Conservation (phyloP, 2,329 filamentous ascomycete species). For the Coleophoma crateriformis region DNA sequence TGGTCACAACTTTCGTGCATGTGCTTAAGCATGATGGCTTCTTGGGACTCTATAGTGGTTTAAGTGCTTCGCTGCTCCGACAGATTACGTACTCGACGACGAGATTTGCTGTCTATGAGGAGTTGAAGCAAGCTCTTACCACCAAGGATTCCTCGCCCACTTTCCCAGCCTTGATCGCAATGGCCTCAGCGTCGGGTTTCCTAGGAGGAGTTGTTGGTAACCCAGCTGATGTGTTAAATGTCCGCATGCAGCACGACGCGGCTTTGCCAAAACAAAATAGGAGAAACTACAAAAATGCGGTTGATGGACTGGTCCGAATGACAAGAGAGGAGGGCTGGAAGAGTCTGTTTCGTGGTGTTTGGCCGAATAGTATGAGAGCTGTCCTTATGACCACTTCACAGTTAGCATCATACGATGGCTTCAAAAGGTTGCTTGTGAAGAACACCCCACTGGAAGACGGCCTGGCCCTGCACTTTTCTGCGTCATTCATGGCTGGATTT, state of each 20-base stretch:
- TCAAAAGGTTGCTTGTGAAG: constrained; percentile 65
- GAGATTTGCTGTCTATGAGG: constrained; percentile 94
- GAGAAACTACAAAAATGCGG: constrained; percentile 82
- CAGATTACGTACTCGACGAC: constrained; percentile 96
- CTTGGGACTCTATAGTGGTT: constrained; percentile 81
- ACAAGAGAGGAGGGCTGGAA: constrained; percentile 72
- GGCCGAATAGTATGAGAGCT: constrained; percentile 75
- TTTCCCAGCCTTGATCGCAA: constrained; percentile 71
- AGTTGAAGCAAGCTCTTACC: constrained; percentile 70
- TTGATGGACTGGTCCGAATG: constrained; percentile 85
- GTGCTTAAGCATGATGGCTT: constrained; percentile 71
- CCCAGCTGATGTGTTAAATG: constrained; percentile 92
- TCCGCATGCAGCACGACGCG: constrained; percentile 94
- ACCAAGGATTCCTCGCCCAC: constrained; percentile 50
- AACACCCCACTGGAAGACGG: constrained; percentile 62
- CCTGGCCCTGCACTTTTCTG: constrained; percentile 72
- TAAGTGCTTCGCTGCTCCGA: constrained; percentile 87
- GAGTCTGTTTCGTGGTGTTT: constrained; percentile 78
- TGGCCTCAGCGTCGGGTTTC: constrained; percentile 80
- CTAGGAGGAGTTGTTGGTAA: constrained; percentile 87
- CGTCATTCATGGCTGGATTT: constrained; percentile 73
- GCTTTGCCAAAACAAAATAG: constrained; percentile 68
- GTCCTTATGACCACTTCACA: constrained; percentile 86
- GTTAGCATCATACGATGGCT: constrained; percentile 77
- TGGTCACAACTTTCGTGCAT: constrained; percentile 81